A percentile compares a stretch with the other conserved stretches of the same genome.
Evolutionary conservation across 2,329 filamentous ascomycete genomes (phyloP).

Genomic region (Ascochyta koolunga): DNA sequence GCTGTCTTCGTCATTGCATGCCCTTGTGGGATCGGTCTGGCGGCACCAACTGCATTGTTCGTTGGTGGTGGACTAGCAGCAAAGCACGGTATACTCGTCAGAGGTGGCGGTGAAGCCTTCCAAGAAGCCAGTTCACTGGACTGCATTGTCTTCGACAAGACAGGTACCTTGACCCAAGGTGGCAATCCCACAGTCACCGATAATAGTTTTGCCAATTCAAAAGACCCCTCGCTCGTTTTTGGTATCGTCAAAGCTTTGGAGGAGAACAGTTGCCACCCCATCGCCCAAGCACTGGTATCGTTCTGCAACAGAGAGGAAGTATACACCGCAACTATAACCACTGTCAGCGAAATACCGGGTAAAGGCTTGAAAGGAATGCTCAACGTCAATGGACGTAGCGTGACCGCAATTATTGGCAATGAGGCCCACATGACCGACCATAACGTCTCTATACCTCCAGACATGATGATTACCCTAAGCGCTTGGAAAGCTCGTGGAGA

Average conservation of each 20-base stretch:
- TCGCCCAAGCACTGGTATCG: slow-evolving; percentile 71
- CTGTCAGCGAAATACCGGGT: slow-evolving; percentile 71
- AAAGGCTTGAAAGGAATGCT: slow-evolving; percentile 70
- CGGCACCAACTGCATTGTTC: slow-evolving; percentile 84
- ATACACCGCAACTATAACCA: slow-evolving; percentile 28
- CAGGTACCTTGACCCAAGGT: slow-evolving; percentile 76
- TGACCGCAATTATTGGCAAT: slow-evolving; percentile 70
- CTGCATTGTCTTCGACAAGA: slow-evolving; percentile 87
- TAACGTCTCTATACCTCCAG: slow-evolving; percentile 35
- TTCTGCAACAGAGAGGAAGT: slow-evolving; percentile 57
- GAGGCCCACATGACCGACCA: slow-evolving; percentile 67
- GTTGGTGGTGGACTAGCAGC: slow-evolving; percentile 82
- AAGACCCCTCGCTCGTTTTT: slow-evolving; percentile 52
- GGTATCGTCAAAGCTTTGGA: slow-evolving; percentile 67
- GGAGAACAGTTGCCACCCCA: slow-evolving; percentile 74
- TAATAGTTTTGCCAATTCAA: slow-evolving; percentile 47
- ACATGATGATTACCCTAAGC: slow-evolving; percentile 32
- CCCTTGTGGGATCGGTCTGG: slow-evolving; percentile 81
- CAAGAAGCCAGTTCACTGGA: slow-evolving; percentile 81
- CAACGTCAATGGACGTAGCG: slow-evolving; percentile 35
- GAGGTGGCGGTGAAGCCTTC: slow-evolving; percentile 84
- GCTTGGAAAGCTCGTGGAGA: slow-evolving; percentile 51
- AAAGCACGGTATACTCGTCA: slow-evolving; percentile 78
- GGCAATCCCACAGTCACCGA: slow-evolving; percentile 74
- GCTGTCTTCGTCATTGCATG: slow-evolving; percentile 87